Conservation (phyloP, 441 rosid genomes). For the Melastoma candidum region DNA sequence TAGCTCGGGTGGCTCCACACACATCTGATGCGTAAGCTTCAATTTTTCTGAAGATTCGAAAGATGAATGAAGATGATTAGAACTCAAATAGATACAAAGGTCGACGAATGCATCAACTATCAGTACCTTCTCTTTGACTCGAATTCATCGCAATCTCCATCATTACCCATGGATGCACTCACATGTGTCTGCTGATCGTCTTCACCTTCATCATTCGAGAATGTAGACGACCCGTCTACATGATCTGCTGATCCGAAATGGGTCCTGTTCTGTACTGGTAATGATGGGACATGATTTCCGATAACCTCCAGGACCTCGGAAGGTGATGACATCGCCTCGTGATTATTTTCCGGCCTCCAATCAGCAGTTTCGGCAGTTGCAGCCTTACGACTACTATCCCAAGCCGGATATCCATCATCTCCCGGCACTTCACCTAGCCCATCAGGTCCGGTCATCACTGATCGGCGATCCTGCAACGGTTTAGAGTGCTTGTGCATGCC, state of each 20-base stretch:
- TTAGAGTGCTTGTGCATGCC: slow-evolving; percentile 63
- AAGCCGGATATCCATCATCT: too few species aligned
- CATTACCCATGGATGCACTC: slow-evolving; percentile 13
- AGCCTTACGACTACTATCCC: slow-evolving; percentile 24
- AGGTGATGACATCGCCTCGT: slow-evolving; percentile 26
- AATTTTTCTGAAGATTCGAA: background rate
- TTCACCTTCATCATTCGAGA: slow-evolving; percentile 56
- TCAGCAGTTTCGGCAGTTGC: slow-evolving; percentile 18
- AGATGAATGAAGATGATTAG: background rate
- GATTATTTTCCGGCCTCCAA: slow-evolving; percentile 12
- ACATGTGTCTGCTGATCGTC: slow-evolving; percentile 38
- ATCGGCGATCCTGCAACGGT: slow-evolving; percentile 45
- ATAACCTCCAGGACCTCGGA: slow-evolving; percentile 28
- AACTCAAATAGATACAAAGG: background rate
- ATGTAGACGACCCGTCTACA: slow-evolving; percentile 20
- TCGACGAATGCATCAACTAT: background rate
- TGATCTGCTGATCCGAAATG: too few species aligned
- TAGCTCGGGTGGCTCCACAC: background rate
- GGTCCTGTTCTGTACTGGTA: too few species aligned
- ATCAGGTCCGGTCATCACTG: too few species aligned
- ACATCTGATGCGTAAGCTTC: background rate
- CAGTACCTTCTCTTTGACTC: slow-evolving; percentile 57
- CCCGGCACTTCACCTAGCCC: too few species aligned
- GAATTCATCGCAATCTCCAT: slow-evolving; percentile 52
- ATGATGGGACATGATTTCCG: background rate